Base-by-base conservation (phyloP, 2,329 filamentous ascomycete genomes). In the Trichoderma breve region DNA sequence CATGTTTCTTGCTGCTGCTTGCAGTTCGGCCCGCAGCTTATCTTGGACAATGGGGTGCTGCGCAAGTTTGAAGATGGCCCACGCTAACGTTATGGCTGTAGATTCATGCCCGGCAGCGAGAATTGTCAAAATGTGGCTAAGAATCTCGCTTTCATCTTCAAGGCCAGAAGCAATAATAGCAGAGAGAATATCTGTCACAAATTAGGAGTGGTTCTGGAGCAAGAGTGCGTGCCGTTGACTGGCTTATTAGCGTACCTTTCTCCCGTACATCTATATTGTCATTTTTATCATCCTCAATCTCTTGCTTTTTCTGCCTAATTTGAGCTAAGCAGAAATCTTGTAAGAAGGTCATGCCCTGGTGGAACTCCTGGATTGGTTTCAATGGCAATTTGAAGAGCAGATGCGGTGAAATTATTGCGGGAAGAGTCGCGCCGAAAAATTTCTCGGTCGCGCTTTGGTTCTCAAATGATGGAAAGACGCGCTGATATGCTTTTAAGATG, bases 21-120 rank as follows among this genome's bases (percentile, higher is more conserved):
- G 14, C 3, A 60, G 14, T 34, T 68, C 47, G 30, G 12, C 21
- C 30, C 65, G 65, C 14, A 68, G 51, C 15, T 43, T 51, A 3
- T 32, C 47, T 34, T 68, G 65, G 24, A 68, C 51, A 28, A 7
- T 24, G 1, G 65, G 51, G 15, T 58, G 21, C 14, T 68, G 65
- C 30, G 65, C 65, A 4, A 68, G 65, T 55, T 68, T 68, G 11
- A 68, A 57, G 9, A 68, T 55, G 5, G 65, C 47, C 65, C 65
- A 68, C 30, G 47, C 47, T 5, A 68, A 36, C 2, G 65, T 68
- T 18, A 68, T 58, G 21, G 65, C 65, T 28, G 53, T 68, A 43
- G 65, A 68, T n/a, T 68, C 65, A 58, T 68, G 47, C 7, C 65
- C 65, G 24, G 65, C 65, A n/a, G 47, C 65, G 21, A 68, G 11